Conservation (phyloP, 768 basidiomycete genomes). For the Trametes cinnabarina region DNA sequence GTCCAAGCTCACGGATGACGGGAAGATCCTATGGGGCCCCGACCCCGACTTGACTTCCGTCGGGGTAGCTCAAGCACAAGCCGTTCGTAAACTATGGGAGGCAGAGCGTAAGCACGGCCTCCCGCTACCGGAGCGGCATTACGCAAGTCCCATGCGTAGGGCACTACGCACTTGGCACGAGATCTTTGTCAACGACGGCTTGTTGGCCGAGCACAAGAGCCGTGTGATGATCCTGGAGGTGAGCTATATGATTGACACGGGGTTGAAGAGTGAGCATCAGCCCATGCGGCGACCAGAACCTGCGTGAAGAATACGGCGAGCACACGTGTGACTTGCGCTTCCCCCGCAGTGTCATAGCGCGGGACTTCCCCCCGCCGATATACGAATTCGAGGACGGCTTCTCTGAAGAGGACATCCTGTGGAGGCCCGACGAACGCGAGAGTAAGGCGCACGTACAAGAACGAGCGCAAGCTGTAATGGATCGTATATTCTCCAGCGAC, state of each 20-base stretch:
- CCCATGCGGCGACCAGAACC: constrained; percentile 42
- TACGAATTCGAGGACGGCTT: constrained; percentile 58
- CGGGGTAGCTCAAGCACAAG: constrained; percentile 55
- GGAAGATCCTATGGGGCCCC: constrained; percentile 70
- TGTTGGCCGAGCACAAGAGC: constrained; percentile 18
- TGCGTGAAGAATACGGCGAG: constrained; percentile 62
- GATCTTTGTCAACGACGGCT: constrained; percentile 39
- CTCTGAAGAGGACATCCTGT: constrained; percentile 60
- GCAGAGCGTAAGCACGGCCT: constrained; percentile 35
- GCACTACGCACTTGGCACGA: constrained; percentile 56
- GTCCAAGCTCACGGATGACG: constrained; percentile 64
- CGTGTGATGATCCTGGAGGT: constrained; percentile 58
- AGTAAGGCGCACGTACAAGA: constrained; percentile 41
- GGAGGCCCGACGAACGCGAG: constrained; percentile 57
- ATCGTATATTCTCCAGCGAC: constrained; percentile 51
- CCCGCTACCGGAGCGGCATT: constrained; percentile 54
- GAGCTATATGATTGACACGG: no score
- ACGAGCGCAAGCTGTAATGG: constrained; percentile 52
- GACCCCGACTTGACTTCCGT: constrained; percentile 62
- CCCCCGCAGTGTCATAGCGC: constrained; percentile 45
- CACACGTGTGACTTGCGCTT: constrained; percentile 72
- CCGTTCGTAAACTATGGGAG: constrained; percentile 47
- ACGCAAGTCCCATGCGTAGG: constrained; percentile 62
- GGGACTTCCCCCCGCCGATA: constrained; percentile 42
- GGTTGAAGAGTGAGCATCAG: background rate